Evolutionary conservation across 2,329 filamentous ascomycete species (phyloP), one percentile per base, ranked within the genome.

Genomic region (Emergomyces africanus): DNA sequence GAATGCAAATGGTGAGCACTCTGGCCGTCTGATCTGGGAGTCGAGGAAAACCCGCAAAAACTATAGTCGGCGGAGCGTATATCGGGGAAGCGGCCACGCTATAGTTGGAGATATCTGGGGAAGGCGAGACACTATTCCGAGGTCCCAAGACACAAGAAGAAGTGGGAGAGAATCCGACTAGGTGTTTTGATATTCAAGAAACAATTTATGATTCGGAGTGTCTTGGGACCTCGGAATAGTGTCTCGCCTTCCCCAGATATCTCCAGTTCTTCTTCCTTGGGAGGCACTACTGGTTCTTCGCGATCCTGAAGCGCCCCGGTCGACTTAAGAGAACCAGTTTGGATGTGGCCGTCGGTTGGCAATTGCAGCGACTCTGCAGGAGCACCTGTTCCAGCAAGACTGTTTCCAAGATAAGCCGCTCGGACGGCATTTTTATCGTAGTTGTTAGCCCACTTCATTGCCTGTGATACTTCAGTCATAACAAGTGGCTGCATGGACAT

Each of bases 401-500:
- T 77, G 69, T 95, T 86, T 51, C 84, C 83, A 57, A 97, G 79
- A 72, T 97, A 97, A n/a, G 89, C 85, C 63, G 89, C 85, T 58
- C 90, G 85, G 62, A 95, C 86, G 8, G 86, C 80, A 67, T 94
- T 86, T 74, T 94, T 95, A 74, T 97, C 94, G 70, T 96, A 97
- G 67, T 90, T 90, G 72, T 81, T 92, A 37, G 92, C 90, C 94
- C 94, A 99, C 72, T 96, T 95, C 85, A 99, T 87, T 0, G 94
- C 94, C 28, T 90, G 88, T 9, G 88, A 94, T 20, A 91, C 92
- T 71, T 96, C 94, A 57, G 81, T 90, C 67, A 91, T 80, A 62
- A 97, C 87, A 57, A 85, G 82, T 1, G 90, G 88, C 69, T 96
- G 91, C 53, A 97, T 77, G 2, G 90, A 96, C 68, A 96, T 81